phyloP scores from a whole-genome alignment of 1,284 basidiomycete species.

The Sporisorium graminicola region DNA sequence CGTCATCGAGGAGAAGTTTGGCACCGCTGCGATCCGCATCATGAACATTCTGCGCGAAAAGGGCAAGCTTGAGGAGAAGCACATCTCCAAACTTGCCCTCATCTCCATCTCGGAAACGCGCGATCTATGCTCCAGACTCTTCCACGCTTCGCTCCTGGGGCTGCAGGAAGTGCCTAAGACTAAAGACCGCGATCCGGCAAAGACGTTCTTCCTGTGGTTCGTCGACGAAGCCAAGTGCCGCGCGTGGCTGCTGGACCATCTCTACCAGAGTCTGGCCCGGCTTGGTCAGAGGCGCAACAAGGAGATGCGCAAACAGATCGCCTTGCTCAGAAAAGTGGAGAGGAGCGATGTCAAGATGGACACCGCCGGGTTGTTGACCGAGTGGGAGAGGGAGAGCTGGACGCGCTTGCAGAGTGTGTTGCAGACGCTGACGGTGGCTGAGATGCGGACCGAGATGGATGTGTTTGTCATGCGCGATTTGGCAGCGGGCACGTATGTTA shows the following conservation, averaged over 20 bases:
- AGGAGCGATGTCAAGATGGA: slow-evolving; percentile 62
- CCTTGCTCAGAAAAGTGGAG: slow-evolving; percentile 62
- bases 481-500: slow-evolving; percentile 28
- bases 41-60: slow-evolving; percentile 83
- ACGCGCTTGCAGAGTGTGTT: slow-evolving; percentile 39
- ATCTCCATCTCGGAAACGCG: slow-evolving; percentile 89
- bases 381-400: slow-evolving; percentile 58
- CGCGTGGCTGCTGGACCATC: slow-evolving; percentile 65
- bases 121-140: slow-evolving; percentile 80
- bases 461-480: slow-evolving; percentile 55
- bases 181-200: slow-evolving; percentile 62
- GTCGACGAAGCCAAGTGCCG: slow-evolving; percentile 62
- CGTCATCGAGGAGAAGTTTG: slow-evolving; percentile 84
- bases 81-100: slow-evolving; percentile 92
- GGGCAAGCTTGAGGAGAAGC: slow-evolving; percentile 97
- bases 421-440: slow-evolving; percentile 53
- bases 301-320: slow-evolving; percentile 52
- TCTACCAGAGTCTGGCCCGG: slow-evolving; percentile 59
- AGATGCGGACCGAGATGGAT: slow-evolving; percentile 55
- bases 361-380: slow-evolving; percentile 48
- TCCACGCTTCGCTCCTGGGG: slow-evolving; percentile 61
- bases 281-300: slow-evolving; percentile 57
- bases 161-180: slow-evolving; percentile 68
- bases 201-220: slow-evolving; percentile 68
- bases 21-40: slow-evolving; percentile 86